phyloP scores from a whole-genome alignment of 148 eudicot species.

The Spergularia bocconei region DNA sequence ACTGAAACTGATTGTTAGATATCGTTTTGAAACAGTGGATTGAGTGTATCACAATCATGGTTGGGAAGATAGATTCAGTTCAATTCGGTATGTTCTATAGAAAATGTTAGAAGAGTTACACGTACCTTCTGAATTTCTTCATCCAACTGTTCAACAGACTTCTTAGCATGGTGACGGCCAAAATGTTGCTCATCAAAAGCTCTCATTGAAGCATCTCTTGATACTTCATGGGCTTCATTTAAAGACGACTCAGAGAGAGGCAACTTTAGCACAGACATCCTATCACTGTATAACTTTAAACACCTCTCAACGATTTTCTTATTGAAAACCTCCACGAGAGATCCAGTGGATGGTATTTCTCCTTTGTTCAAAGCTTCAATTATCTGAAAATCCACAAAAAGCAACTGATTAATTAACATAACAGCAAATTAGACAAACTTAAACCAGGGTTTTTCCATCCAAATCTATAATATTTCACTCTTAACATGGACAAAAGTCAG shows the following conservation, averaged over 20 bases:
- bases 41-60: not conserved
- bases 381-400: slow-evolving; percentile 50
- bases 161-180: slow-evolving; percentile 92
- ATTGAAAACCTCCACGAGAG: slow-evolving; percentile 95
- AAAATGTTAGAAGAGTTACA: not conserved
- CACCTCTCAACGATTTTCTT: slow-evolving; percentile 88
- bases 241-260: slow-evolving; percentile 61
- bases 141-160: slow-evolving; percentile 69
- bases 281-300: slow-evolving; percentile 62
- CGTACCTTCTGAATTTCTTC: slow-evolving; percentile 84
- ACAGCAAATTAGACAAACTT: not conserved
- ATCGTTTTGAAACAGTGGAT: not conserved
- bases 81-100: not conserved
- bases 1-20: not conserved
- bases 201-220: slow-evolving; percentile 54
- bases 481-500: not conserved
- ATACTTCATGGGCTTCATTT: slow-evolving; percentile 53
- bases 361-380: slow-evolving; percentile 98
- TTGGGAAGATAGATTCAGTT: not conserved
- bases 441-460: not conserved
- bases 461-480: no score
- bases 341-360: slow-evolving; percentile 96
- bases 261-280: slow-evolving; percentile 55
- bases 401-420: not conserved
- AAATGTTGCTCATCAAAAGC: slow-evolving; percentile 87